Percentiles rank a stretch among this genome's conserved stretches.
phyloP scores from a whole-genome alignment of 306 rosid genomes.

The Mimosa bimucronata region DNA sequence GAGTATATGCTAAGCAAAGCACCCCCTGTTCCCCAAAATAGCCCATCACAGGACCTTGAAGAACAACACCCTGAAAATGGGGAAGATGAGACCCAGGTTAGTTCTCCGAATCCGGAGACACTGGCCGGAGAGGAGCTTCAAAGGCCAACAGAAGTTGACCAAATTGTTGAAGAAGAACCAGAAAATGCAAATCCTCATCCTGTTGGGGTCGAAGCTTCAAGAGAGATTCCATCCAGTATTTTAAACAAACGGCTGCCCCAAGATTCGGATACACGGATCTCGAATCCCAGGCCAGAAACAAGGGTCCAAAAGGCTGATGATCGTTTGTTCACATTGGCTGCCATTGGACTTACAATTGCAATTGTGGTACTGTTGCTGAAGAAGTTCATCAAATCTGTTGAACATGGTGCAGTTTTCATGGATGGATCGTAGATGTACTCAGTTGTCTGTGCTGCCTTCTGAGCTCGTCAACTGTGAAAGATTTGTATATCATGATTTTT shows the following conservation, averaged over 20 bases:
- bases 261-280: conserved; percentile 49
- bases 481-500: neutral
- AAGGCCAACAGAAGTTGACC: conserved; percentile 48
- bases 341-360: conserved; percentile 91
- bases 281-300: conserved; percentile 50
- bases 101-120: conserved; percentile 47
- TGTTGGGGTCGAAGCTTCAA: conserved; percentile 40
- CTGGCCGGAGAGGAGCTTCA: conserved; percentile 43
- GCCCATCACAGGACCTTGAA: conserved; percentile 52
- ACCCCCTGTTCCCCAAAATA: conserved; percentile 61
- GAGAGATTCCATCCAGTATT: conserved; percentile 45
- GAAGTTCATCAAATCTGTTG: conserved; percentile 76
- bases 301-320: conserved; percentile 69
- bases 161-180: conserved; percentile 58
- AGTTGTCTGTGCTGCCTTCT: conserved; percentile 25
- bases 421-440: conserved; percentile 63
- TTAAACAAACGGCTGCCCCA: conserved; percentile 48
- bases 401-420: conserved; percentile 76
- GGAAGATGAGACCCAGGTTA: conserved; percentile 43
- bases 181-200: conserved; percentile 45
- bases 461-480: neutral
- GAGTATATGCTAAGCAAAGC: conserved; percentile 85
- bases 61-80: conserved; percentile 49
- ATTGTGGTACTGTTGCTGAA: conserved; percentile 80
- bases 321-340: conserved; percentile 86